Evolutionary conservation across 2,329 filamentous ascomycete genomes (phyloP), one percentile per base, ranked within the genome.

Genomic region (Nothophaeocryptopus gaeumannii): DNA sequence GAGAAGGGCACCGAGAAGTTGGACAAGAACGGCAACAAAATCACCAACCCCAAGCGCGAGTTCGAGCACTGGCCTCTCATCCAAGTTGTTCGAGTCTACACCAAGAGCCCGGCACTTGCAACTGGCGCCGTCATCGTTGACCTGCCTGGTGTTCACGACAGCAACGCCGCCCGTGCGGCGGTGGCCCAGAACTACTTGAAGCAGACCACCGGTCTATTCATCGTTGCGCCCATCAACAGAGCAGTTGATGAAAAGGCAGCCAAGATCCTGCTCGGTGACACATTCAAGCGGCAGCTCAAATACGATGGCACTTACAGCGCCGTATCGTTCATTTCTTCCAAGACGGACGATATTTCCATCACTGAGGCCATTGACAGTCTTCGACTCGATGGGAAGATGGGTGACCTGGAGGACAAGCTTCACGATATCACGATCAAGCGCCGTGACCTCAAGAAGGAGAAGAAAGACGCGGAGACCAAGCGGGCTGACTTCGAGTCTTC

Each of bases 251-350:
- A 83, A 55, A 81, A 82, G 59, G 74, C 77, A 2, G 80, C 81
- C 0, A 78, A 79, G 49, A 74, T 71, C 0, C 67, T 85, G 1
- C 67, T 84, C 7, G 80, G 79, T 0, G 72, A 80, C 13, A 72
- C 74, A 0, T 83, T 83, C 67, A 80, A 78, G 58, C 70, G 76
- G 0, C 82, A 84, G 56, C 67, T 85, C 2, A 78, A 82, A 49
- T 79, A 79, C 58, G 82, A 85, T 50, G 77, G 78, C 2, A 73
- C 70, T 0, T 79, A 79, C 46, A 73, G 68, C 5, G 71, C 68
- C 2, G 70, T 84, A 2, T 82, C 79, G 0, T 84, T 85, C 51
- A 79, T 85, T 11, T 84, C 81, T 59, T 78, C 74, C 12, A 85
- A 84, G 60, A 82, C 79, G 0, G 83, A 85, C 59, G 80, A 84